Evolutionary conservation across 805 yeast genomes (phyloP), one percentile per base, ranked within the genome.

Genomic region (Wickerhamiella qilinensis): DNA sequence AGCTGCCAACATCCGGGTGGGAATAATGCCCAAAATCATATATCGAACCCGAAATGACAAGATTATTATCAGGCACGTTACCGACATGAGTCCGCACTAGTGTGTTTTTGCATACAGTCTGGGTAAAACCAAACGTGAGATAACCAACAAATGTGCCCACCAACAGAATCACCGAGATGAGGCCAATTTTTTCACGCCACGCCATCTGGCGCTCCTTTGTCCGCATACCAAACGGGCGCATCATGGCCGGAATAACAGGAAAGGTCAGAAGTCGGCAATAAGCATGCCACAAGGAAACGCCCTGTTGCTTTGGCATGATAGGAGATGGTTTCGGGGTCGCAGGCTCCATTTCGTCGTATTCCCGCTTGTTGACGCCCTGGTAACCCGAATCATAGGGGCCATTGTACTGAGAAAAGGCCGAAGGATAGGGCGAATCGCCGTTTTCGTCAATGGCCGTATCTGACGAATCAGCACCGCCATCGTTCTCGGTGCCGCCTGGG

Each of bases 111-210:
- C 98, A 91, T 14, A 85, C 93, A 0, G 94, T 71, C 48, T 69
- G 71, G 8, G 94, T 80, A 60, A 88, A 69, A 1, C 97, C 97
- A 60, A 88, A 88, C 2, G 95, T 84, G 47, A 88, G 64, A 55
- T 68, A 91, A 1, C 93, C 95, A 30, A 85, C 79, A 38, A 79
- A 56, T 0, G 82, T 73, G 39, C 91, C 96, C 34, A 81, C 60
- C 47, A 69, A 68, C 16, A 78, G 46, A 49, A 88, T 85, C 39
- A 85, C 67, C 1, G 91, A 68, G 33, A 88, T 65, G 33, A 91
- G 65, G 1, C 84, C 97, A 39, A 86, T 79, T 54, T 88, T 88
- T 53, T 91, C 98, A 53, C 98, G 71, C 98, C 98, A 91, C 0
- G 97, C 97, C 65, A 75, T 73, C 55, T 86, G 96, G 43, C 94